Evolutionary conservation across 805 yeast species (phyloP).

Genomic region (Suhomyces faveliae): DNA sequence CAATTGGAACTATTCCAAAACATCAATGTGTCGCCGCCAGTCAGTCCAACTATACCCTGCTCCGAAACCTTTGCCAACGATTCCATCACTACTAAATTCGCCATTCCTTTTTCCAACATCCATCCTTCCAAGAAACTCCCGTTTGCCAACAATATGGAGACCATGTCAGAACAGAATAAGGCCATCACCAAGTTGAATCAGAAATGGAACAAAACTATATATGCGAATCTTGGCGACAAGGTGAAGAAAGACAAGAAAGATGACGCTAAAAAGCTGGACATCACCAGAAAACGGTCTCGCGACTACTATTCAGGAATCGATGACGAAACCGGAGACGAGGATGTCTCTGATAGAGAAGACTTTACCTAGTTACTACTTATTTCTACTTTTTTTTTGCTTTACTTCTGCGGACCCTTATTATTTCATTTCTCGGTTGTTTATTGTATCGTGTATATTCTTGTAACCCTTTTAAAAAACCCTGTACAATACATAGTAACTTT

Average conservation of each 20-base stretch:
- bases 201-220: slow-evolving; percentile 38
- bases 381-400: no score
- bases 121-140: background rate
- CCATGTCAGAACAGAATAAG: slow-evolving; percentile 31
- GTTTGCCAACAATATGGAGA: slow-evolving; percentile 1
- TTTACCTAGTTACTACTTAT: background rate
- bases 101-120: slow-evolving; percentile 2
- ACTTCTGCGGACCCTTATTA: no score
- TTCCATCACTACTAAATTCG: slow-evolving; percentile 12
- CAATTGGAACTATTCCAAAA: slow-evolving; percentile 33
- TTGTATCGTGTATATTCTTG: slow-evolving; percentile 4
- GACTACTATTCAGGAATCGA: slow-evolving; percentile 12
- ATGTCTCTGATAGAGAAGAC: slow-evolving; percentile 7
- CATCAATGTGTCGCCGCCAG: slow-evolving; percentile 11
- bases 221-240: slow-evolving; percentile 1
- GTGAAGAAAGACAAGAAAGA: slow-evolving; percentile 1
- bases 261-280: background rate
- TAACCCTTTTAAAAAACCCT: slow-evolving; percentile 5
- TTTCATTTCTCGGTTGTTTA: slow-evolving; percentile 4
- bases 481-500: slow-evolving; percentile 4
- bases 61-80: background rate
- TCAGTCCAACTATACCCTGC: slow-evolving; percentile 9
- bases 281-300: slow-evolving; percentile 17
- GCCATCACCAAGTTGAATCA: slow-evolving; percentile 35
- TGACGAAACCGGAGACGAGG: slow-evolving; percentile 10